Conservation (phyloP, 2,329 filamentous ascomycete genomes). For the Colletotrichum ledebouriae region DNA sequence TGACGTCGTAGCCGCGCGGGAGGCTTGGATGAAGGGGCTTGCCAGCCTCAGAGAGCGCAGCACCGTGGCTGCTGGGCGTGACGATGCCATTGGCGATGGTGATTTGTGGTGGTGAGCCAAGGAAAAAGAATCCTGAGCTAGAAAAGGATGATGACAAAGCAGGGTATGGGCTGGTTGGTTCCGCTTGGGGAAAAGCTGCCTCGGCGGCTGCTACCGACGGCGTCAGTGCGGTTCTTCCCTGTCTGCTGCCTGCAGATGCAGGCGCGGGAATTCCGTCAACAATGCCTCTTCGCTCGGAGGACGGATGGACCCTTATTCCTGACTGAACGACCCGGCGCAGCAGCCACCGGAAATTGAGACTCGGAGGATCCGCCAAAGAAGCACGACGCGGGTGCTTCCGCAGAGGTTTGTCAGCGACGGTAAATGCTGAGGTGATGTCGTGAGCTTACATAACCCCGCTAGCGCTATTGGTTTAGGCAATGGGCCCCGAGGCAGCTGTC, state of each 20-base stretch:
- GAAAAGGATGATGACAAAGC: conserved; percentile 32
- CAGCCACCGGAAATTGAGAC: not conserved
- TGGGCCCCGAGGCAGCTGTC: not conserved
- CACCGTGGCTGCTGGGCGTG: conserved; percentile 39
- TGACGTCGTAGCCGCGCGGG: conserved; percentile 25
- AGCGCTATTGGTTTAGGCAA: conserved; percentile 1
- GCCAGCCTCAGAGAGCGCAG: conserved; percentile 36
- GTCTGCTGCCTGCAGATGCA: conserved; percentile 15
- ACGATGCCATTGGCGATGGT: conserved; percentile 32
- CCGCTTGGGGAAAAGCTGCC: not conserved
- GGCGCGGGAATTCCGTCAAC: not conserved
- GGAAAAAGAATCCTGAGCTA: conserved; percentile 39
- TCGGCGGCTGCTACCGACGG: conserved; percentile 12
- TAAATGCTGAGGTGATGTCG: not conserved
- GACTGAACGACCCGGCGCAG: not conserved
- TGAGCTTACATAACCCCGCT: conserved; percentile 21
- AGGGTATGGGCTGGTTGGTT: conserved; percentile 22
- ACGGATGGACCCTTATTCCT: conserved; percentile 3
- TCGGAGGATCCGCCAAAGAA: not conserved
- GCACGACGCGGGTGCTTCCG: conserved; percentile 21
- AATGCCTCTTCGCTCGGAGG: too few relatives aligned
- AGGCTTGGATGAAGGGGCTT: not conserved
- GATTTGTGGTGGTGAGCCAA: conserved; percentile 8
- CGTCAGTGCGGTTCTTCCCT: not conserved
- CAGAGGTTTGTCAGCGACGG: conserved; percentile 21